These are phyloP conservation scores for Sugiyamaella pinicola DNA, from an alignment of 1,139 yeast species.

Conservation along the genomic window DNA sequence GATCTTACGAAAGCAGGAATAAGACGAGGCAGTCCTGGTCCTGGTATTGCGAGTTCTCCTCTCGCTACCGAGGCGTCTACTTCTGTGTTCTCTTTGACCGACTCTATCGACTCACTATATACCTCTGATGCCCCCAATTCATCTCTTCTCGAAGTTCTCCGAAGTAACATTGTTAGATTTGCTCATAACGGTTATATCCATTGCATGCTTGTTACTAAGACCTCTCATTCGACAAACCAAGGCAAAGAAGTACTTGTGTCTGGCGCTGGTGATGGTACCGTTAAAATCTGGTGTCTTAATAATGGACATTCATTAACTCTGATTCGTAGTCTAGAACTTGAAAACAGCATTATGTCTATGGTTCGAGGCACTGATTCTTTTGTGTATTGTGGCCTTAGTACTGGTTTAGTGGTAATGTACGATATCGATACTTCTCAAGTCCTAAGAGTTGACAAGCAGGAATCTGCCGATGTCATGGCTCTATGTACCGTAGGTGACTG, in stretches of 20 bases:
- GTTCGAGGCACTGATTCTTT: slow-evolving; percentile 58
- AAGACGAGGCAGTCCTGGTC: not conserved
- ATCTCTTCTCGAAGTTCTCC: slow-evolving; percentile 65
- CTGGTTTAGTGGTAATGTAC: slow-evolving; percentile 77
- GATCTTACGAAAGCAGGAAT: slow-evolving; percentile 9
- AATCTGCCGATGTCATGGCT: slow-evolving; percentile 42
- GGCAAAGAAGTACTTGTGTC: slow-evolving; percentile 51
- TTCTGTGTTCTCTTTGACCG: slow-evolving; percentile 3
- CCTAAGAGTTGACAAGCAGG: slow-evolving; percentile 51
- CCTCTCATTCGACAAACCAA: slow-evolving; percentile 4
- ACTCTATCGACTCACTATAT: slow-evolving; percentile 1
- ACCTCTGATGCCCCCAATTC: not conserved
- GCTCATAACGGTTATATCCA: slow-evolving; percentile 94
- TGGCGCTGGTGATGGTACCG: slow-evolving; percentile 90
- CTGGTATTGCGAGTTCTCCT: not conserved
- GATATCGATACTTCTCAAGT: slow-evolving; percentile 79
- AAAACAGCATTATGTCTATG: slow-evolving; percentile 71
- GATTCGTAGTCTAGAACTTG: slow-evolving; percentile 58
- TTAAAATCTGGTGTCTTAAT: slow-evolving; percentile 66
- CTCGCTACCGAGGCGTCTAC: not conserved
- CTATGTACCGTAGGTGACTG: slow-evolving; percentile 56
- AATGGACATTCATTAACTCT: slow-evolving; percentile 28
- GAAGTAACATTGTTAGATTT: slow-evolving; percentile 65
- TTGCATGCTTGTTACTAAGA: slow-evolving; percentile 52
- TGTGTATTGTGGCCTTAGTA: slow-evolving; percentile 75